Percentiles rank a stretch among this genome's conserved stretches.
Conservation (phyloP, 164 flowering plant species). For the Warburgia ugandensis region DNA sequence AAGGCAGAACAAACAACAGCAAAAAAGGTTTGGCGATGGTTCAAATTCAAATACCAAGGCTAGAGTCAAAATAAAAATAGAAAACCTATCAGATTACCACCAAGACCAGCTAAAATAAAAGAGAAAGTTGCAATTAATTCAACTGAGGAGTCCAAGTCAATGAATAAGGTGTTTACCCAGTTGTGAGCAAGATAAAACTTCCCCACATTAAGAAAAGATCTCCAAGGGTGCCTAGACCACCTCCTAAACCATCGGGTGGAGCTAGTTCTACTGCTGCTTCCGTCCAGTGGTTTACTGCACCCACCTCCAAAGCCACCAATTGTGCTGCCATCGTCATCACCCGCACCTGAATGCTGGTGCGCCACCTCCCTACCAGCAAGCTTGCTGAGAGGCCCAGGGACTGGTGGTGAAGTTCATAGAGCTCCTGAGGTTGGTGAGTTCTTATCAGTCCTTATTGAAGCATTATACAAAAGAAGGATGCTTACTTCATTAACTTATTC, state of each 20-base stretch:
- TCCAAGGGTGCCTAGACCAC: conserved; percentile 78
- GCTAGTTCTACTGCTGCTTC: conserved; percentile 22
- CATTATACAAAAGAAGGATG: conserved; percentile 87
- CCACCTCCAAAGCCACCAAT: conserved; percentile 31
- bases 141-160: conserved; percentile 40
- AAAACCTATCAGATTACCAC: conserved; percentile 47
- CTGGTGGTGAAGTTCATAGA: conserved; percentile 82
- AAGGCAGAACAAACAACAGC: conserved; percentile 83
- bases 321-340: no score
- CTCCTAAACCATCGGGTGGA: conserved; percentile 61
- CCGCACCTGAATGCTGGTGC: no score
- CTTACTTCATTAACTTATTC: conserved; percentile 42
- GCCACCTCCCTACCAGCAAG: conserved; percentile 95
- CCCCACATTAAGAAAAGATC: conserved; percentile 73
- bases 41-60: conserved; percentile 25
- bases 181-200: conserved; percentile 65
- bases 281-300: conserved; percentile 57
- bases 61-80: conserved; percentile 26
- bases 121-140: conserved; percentile 53
- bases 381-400: conserved; percentile 40
- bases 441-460: conserved; percentile 88
- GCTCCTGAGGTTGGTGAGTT: conserved; percentile 97
- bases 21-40: conserved; percentile 51
- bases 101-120: conserved; percentile 66
- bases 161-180: conserved; percentile 31